Evolutionary conservation across 2,329 filamentous ascomycete genomes (phyloP), one percentile per base, ranked within the genome.

Genomic region (Cladosporium sp.): DNA sequence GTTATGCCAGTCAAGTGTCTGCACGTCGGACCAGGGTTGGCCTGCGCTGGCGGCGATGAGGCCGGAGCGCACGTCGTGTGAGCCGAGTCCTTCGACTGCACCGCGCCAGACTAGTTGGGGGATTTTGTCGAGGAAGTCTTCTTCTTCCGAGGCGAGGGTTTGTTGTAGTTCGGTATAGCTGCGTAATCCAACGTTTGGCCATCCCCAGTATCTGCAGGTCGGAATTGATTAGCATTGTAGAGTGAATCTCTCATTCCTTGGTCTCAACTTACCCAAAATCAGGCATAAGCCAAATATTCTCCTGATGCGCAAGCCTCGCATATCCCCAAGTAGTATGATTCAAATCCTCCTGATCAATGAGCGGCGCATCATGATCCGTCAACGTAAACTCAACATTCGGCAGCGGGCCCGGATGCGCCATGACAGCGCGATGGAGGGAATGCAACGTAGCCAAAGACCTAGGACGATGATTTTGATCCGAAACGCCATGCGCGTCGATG

Each of bases 351-450:
- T 57, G 41, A 17, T 53, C 55, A 18, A 42, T 30, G 18, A 66
- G 59, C 39, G 66, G 66, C 32, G 62, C 70, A 56, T 77, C 74
- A 52, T 76, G 71, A 3, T 69, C 64, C 17, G 69, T 72, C 53
- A 77, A 70, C 32, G 71, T 68, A 55, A 78, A 78, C 56, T 78
- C 75, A 44, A 77, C 70, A 44, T 73, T 73, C 7, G 75, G 75
- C 9, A 78, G 65, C 11, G 56, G 59, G 19, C 61, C 63, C 9
- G 68, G 57, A 12, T 73, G 68, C 20, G 68, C 67, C 2, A 71
- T 63, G 12, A 79, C 65, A 7, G 76, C 74, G 27, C 76, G 74
- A 53, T 79, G 68, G 24, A 79, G 64, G 6, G 74, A 68, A 55
- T 73, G 69, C 2, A 78, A 64, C 0, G 73, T 74, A 2, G 73